Base-by-base conservation (phyloP, 371 early-diverging fungal species). In the Apophysomyces elegans region DNA sequence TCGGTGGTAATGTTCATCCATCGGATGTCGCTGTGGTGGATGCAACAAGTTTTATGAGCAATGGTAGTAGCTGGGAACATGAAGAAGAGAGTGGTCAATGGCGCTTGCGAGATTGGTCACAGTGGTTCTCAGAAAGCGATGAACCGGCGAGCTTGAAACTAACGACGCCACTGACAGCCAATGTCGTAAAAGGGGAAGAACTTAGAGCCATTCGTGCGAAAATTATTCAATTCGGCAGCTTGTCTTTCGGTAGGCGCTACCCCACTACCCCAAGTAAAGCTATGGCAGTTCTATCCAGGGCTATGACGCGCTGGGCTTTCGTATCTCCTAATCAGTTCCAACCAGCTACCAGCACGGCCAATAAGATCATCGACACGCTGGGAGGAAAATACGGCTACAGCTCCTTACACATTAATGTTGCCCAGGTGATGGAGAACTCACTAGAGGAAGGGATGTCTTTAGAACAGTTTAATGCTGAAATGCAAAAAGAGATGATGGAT, bases 401-500 rank as follows among this genome's bases (percentile, higher is more conserved):
- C 45, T 60, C 35, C 36, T 50, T 46, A 41, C 63, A 41, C 37
- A 59, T 47, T 41, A 50, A 58, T 47, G 44, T 41, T 4, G 16
- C 5, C 58, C 36, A 58, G 14, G 9, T 37, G 14, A 57, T 56
- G 5, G 56, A 37, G 9, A 41, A 41, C 1, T 14, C 37, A 56
- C 43, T 38, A 11, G 58, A 64, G 18, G 32, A 64, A 7, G 37
- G 18, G 16, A 43, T n/a, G 14, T 35, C 32, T 7, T 41, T 39
- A 16, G 36, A 62, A 8, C 18, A 46, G 47, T 37, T 44, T 43
- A 21, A 35, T 37, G 41, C 32, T 21, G 62, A 32, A 26, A 61
- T 21, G 9, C 62, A 57, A 35, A 44, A 38, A 4, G 63, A 64
- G 16, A 43, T 75, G 37, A 70, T 72, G 70, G 45, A 37, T 11